Conservation (phyloP, 805 yeast genomes). For the Candida silvatica region DNA sequence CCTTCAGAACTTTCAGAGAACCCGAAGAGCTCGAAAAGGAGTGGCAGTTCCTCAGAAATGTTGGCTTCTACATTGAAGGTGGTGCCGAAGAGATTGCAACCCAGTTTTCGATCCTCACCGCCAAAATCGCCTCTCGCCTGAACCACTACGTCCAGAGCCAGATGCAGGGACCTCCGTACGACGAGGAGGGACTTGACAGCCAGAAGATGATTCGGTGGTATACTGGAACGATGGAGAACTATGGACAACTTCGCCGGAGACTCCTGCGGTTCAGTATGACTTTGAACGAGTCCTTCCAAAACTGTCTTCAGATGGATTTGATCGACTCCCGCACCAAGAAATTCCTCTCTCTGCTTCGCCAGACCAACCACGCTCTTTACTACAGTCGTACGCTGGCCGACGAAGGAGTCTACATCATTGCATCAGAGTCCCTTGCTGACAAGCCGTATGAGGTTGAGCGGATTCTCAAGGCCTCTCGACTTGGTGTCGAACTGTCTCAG, state of each 20-base stretch:
- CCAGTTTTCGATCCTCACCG: constrained; percentile 57
- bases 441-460: constrained; percentile 35
- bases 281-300: constrained; percentile 63
- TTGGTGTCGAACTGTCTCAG: constrained; percentile 40
- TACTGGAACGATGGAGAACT: constrained; percentile 55
- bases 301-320: constrained; percentile 50
- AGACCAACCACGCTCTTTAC: constrained; percentile 67
- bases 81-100: constrained; percentile 78
- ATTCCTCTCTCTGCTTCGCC: constrained; percentile 49
- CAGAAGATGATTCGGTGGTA: constrained; percentile 56
- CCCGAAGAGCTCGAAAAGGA: constrained; percentile 83
- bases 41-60: constrained; percentile 68
- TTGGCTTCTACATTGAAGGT: constrained; percentile 72
- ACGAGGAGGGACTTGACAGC: constrained; percentile 23
- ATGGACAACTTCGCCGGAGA: constrained; percentile 73
- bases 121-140: constrained; percentile 60
- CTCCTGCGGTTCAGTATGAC: constrained; percentile 68
- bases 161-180: constrained; percentile 49
- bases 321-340: constrained; percentile 38
- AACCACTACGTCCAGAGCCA: constrained; percentile 67
- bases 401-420: constrained; percentile 74
- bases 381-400: constrained; percentile 59
- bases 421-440: constrained; percentile 46
- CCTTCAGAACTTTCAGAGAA: constrained; percentile 80
- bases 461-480: constrained; percentile 35